Percentiles rank a stretch among this genome's conserved stretches.
Conservation (phyloP, 768 basidiomycete genomes). For the Paxillus ammoniavirescens region DNA sequence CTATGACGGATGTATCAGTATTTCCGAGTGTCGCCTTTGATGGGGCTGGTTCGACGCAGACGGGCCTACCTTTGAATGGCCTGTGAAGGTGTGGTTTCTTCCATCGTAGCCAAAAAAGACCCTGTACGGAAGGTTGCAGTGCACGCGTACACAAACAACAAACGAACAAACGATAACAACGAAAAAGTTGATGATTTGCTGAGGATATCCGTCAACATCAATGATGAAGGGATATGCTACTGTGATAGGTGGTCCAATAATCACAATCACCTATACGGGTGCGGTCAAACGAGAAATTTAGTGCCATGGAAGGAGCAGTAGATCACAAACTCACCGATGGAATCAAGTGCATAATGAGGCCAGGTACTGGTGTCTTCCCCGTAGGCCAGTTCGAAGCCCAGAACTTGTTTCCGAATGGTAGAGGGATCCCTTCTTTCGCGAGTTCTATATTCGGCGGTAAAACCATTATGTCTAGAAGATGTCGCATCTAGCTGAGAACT, state of each 20-base stretch:
- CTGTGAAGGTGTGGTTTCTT: conserved; percentile 43
- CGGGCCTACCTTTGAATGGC: conserved; percentile 49
- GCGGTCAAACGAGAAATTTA: conserved; percentile 33
- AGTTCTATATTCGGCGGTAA: conserved; percentile 37
- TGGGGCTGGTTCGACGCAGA: not conserved
- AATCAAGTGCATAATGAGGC: conserved; percentile 54
- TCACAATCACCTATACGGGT: conserved; percentile 45
- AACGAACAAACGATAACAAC: conserved; percentile 45
- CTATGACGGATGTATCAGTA: conserved; percentile 21
- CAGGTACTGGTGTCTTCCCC: conserved; percentile 54
- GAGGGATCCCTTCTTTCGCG: conserved; percentile 59
- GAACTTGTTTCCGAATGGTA: conserved; percentile 56
- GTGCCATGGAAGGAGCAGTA: conserved; percentile 32
- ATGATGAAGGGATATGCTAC: conserved; percentile 63
- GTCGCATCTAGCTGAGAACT: not conserved
- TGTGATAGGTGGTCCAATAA: conserved; percentile 49
- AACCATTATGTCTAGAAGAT: no score
- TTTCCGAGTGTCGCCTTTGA: not conserved
- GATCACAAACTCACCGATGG: conserved; percentile 38
- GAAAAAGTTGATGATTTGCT: conserved; percentile 56
- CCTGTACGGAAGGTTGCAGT: conserved; percentile 27
- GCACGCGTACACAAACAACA: no score
- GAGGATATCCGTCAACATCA: conserved; percentile 49
- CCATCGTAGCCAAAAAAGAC: conserved; percentile 57
- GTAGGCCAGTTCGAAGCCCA: conserved; percentile 66